Evolutionary conservation across 192 early-diverging fungal species (phyloP).

Genomic region (Backusella tarrabulga): DNA sequence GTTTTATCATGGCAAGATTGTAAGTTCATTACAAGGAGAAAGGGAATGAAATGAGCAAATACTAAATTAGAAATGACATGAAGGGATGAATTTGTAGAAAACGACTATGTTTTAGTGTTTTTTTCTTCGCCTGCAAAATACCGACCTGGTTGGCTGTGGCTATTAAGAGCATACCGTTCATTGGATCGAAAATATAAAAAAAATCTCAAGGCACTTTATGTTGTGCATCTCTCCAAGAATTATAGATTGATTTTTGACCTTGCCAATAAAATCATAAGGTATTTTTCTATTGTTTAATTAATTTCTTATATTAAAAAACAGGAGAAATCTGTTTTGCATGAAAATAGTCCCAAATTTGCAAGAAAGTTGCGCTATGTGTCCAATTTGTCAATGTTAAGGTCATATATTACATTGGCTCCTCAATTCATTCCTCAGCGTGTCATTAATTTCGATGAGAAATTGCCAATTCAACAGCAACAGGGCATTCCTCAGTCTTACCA

Average conservation of each 20-base stretch:
- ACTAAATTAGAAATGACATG: constrained; percentile 32
- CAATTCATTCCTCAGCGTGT: constrained; percentile 75
- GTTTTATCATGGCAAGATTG: constrained; percentile 37
- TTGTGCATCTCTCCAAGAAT: constrained; percentile 90
- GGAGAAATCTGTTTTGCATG: neutral
- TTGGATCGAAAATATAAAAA: constrained; percentile 90
- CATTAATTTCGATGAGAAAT: constrained; percentile 45
- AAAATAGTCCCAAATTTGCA: constrained; percentile 83
- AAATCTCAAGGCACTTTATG: constrained; percentile 88
- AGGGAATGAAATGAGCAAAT: neutral
- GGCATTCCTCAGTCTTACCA: neutral
- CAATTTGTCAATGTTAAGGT: constrained; percentile 64
- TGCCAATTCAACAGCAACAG: neutral
- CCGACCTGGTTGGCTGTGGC: constrained; percentile 82
- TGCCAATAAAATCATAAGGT: constrained; percentile 88
- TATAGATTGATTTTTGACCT: constrained; percentile 80
- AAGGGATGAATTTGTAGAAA: constrained; percentile 83
- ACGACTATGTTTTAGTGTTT: constrained; percentile 87
- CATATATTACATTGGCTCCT: constrained; percentile 67
- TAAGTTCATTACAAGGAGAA: constrained; percentile 10
- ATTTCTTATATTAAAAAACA: neutral
- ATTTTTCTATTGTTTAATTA: neutral
- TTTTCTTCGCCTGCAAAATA: constrained; percentile 76
- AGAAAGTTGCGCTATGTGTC: constrained; percentile 82
- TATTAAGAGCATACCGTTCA: constrained; percentile 79